Percentiles rank a stretch among this genome's conserved stretches.
These are phyloP conservation scores for Alopecurus myosuroides DNA, from an alignment of 176 grass and related monocot genomes.

Conservation along the genomic window DNA sequence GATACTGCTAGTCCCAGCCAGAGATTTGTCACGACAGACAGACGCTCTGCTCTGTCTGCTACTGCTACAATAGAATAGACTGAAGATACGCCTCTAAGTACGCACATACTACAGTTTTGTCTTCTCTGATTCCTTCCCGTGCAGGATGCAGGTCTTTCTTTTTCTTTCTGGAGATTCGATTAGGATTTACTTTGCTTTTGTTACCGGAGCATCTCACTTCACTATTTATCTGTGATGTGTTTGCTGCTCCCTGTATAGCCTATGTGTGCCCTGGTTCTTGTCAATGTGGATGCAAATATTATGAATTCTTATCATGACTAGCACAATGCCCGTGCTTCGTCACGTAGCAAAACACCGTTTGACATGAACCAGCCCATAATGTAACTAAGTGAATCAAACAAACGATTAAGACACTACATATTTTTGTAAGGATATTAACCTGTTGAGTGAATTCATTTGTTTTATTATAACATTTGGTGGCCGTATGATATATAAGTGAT, in stretches of 20 bases:
- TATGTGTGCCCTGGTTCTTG: neutral
- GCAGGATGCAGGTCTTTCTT: conserved; percentile 5
- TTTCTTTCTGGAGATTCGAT: conserved; percentile 6
- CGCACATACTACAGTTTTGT: neutral
- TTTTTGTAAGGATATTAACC: no score
- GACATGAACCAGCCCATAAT: no score
- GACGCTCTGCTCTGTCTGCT: neutral
- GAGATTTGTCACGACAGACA: neutral
- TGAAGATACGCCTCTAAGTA: neutral
- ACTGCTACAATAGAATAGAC: neutral
- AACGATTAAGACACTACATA: no score
- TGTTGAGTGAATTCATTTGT: no score
- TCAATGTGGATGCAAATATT: neutral
- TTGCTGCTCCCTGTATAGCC: neutral
- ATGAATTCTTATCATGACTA: neutral
- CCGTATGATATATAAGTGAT: no score
- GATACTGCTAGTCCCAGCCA: neutral
- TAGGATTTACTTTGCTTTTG: neutral
- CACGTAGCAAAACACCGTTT: no score
- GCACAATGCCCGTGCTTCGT: no score
- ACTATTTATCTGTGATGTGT: neutral
- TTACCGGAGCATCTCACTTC: neutral
- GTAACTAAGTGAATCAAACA: neutral
- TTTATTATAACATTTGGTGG: no score
- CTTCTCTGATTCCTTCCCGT: neutral